A percentile compares a stretch with the other conserved stretches of the same genome.
Conservation (phyloP, 164 flowering plant genomes). For the Buxus sempervirens region DNA sequence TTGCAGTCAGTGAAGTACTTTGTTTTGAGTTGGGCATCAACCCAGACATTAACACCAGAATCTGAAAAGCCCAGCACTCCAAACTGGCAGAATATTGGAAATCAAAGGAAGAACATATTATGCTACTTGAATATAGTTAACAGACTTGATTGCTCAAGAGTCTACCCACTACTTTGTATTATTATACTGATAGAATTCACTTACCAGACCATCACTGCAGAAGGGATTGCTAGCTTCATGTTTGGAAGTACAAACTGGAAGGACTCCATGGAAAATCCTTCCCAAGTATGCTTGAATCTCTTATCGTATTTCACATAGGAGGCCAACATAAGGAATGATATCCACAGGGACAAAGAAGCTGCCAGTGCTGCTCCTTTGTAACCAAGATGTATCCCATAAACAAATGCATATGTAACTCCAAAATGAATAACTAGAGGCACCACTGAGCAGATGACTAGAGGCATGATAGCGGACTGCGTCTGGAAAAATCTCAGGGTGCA, state of each 20-base stretch:
- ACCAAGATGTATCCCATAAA: slow-evolving; percentile 48
- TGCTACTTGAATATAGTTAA: neutral
- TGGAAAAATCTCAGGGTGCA: slow-evolving; percentile 79
- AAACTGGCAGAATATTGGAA: slow-evolving; percentile 40
- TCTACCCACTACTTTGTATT: too few relatives aligned
- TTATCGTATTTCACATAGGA: slow-evolving; percentile 43
- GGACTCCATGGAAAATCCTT: slow-evolving; percentile 60
- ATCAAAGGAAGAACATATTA: neutral
- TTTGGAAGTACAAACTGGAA: slow-evolving; percentile 34
- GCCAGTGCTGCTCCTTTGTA: slow-evolving; percentile 71
- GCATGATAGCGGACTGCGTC: slow-evolving; percentile 62
- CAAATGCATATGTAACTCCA: slow-evolving; percentile 54
- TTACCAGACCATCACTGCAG: slow-evolving; percentile 96
- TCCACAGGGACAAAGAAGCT: slow-evolving; percentile 68
- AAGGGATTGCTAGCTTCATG: slow-evolving; percentile 76
- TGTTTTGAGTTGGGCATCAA: slow-evolving; percentile 63
- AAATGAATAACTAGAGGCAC: slow-evolving; percentile 50
- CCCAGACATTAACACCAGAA: slow-evolving; percentile 83
- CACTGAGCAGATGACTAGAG: slow-evolving; percentile 56
- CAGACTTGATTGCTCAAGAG: neutral
- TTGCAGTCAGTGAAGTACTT: slow-evolving; percentile 79
- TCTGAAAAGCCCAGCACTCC: slow-evolving; percentile 93
- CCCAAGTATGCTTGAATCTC: slow-evolving; percentile 62
- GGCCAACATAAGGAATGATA: slow-evolving; percentile 51
- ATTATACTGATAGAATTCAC: slow-evolving; percentile 7